Evolutionary conservation across 1,284 basidiomycete species (phyloP).

Genomic region (Melampsora americana): DNA sequence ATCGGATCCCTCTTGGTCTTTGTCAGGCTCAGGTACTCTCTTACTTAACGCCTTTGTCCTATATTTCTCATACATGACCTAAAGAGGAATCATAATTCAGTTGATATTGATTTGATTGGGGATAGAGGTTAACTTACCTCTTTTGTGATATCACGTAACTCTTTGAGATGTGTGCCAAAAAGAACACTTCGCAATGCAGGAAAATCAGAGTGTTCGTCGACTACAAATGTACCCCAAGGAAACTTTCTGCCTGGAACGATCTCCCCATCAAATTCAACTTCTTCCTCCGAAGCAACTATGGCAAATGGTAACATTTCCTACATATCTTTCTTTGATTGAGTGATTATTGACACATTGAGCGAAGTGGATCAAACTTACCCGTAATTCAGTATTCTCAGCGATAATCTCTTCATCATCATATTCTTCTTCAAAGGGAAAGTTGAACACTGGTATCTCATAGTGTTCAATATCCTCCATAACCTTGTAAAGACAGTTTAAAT

Average conservation of each 20-base stretch:
- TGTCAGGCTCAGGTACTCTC: conserved; percentile 58
- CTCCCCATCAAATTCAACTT: conserved; percentile 83
- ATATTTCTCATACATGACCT: conserved; percentile 71
- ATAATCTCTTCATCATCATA: conserved; percentile 92
- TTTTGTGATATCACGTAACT: conserved; percentile 70
- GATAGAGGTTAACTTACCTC: conserved; percentile 64
- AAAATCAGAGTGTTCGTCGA: conserved; percentile 98
- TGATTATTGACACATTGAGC: too few relatives aligned
- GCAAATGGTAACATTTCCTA: conserved; percentile 90
- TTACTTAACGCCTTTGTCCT: conserved; percentile 97
- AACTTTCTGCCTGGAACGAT: conserved; percentile 82
- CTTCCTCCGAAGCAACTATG: conserved; percentile 94
- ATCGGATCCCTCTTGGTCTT: conserved; percentile 64
- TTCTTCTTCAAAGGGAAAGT: conserved; percentile 40
- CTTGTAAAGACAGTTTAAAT: conserved; percentile 56
- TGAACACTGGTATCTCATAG: conserved; percentile 98
- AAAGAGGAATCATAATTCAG: neutral
- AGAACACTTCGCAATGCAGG: conserved; percentile 83
- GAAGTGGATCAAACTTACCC: conserved; percentile 30
- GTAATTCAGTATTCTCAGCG: conserved; percentile 70
- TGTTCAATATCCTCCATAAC: conserved; percentile 99
- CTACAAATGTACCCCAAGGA: conserved; percentile 99
- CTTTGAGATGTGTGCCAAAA: conserved; percentile 55
- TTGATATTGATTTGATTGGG: neutral
- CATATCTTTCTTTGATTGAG: conserved; percentile 5